Evolutionary conservation across 2,329 filamentous ascomycete species (phyloP), one percentile per base, ranked within the genome.

Genomic region (Sclerotinia glacialis): DNA sequence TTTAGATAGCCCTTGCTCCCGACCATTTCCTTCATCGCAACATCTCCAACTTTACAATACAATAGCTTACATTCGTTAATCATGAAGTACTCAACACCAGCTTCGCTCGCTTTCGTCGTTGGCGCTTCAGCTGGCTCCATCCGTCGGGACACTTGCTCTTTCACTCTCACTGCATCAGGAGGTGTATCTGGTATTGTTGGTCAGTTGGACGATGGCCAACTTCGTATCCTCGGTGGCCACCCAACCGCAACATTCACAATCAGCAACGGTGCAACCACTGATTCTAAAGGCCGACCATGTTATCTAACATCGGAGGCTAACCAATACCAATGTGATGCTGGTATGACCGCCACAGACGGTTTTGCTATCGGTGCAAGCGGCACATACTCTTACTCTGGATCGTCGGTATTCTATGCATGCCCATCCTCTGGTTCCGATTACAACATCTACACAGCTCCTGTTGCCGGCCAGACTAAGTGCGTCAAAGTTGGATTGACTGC

Each of bases 191-290:
- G 86, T n/a, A 74, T 78, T 5, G 78, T 90, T 52, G 86, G 85
- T 14, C 83, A 90, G 74, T 79, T 90, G 47, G 72, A 69, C 63
- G 85, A 88, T 74, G 88, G 88, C 11, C 87, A 90, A 77, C 83
- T 82, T 72, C 82, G 86, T 59, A 80, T 88, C 54, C 83, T 84
- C 47, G 82, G 83, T 52, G 78, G 78, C 28, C 75, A 84, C 16
- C 69, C 77, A 5, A 73, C 80, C 56, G 81, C 80, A 18, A 78
- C 81, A 11, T 89, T 84, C 74, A 86, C 81, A 67, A 81, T 89
- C 71, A 79, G 82, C 69, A 80, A 80, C 62, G 82, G 83, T 54
- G 78, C 76, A 28, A 81, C 90, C 68, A 83, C 79, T 23, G 87
- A 89, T 73, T 75, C 78, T 58, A 79, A 80, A 58, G 83, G 83